These are phyloP conservation scores for Schizosaccharomyces japonicus DNA, from an alignment of 805 yeast genomes.

Conservation along the genomic window DNA sequence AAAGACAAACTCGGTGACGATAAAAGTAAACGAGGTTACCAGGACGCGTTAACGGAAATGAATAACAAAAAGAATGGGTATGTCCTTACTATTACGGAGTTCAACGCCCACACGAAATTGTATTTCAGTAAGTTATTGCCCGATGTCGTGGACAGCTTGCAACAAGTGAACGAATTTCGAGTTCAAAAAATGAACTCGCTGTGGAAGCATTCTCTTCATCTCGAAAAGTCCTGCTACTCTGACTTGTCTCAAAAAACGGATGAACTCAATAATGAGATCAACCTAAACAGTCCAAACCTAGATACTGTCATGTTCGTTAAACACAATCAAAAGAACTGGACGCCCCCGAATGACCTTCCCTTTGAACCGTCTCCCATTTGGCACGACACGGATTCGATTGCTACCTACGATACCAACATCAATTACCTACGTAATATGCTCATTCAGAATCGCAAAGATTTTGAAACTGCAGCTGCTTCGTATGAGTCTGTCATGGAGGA, in stretches of 20 bases:
- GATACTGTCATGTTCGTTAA: conserved; percentile 82
- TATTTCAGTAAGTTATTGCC: conserved; percentile 83
- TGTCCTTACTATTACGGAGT: conserved; percentile 53
- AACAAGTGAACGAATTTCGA: conserved; percentile 59
- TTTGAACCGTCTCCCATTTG: conserved; percentile 79
- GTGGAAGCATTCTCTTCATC: conserved; percentile 32
- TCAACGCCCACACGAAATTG: conserved; percentile 80
- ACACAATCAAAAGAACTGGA: conserved; percentile 57
- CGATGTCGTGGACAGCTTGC: conserved; percentile 58
- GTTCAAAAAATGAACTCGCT: conserved; percentile 48
- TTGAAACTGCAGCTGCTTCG: too few species aligned
- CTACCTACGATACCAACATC: conserved; percentile 23
- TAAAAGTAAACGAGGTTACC: conserved; percentile 10
- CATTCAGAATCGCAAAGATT: too few species aligned
- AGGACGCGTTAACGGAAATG: conserved; percentile 31
- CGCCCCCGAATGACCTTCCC: conserved; percentile 63
- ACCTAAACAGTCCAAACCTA: conserved; percentile 44
- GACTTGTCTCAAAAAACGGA: conserved; percentile 23
- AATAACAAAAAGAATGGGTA: conserved; percentile 67
- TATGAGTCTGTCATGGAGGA: too few species aligned
- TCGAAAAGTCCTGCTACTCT: conserved; percentile 35
- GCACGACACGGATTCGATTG: conserved; percentile 79
- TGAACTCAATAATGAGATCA: conserved; percentile 30
- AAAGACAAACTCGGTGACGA: conserved; percentile 29
- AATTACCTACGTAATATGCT: conserved; percentile 17